Base-by-base conservation (phyloP, 2,329 filamentous ascomycete genomes). In the Phialophora expanda region DNA sequence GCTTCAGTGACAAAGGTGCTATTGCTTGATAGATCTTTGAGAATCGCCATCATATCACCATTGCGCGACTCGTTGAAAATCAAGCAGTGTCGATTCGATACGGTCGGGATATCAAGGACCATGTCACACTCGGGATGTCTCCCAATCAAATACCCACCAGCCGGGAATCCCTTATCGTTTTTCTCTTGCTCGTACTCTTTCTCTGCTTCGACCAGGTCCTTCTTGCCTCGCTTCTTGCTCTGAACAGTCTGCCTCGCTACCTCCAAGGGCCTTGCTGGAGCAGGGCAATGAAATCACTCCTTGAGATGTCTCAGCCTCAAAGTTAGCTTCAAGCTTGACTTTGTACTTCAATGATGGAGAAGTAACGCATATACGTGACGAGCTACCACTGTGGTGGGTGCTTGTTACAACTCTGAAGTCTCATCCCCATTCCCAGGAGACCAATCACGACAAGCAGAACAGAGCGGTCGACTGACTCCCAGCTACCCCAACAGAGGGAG, bases 1-100 rank as follows among this genome's bases (percentile, higher is more conserved):
- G 89, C 90, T 73, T 97, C 93, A 74, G 98, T 98, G 73, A 99
- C 90, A 75, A 93, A 99, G 0, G 96, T 99, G 58, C 95, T 96
- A 76, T 99, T 99, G 75, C 89, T 95, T 6, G 95, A 99, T 22
- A 98, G 81, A 77, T 99, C 95, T 76, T 99, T 93, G 4, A 99
- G 79, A 12, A 98, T 86, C 8, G 92, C 94, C 50, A 87, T 79
- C 0, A 82, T 75, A 68, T 84, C 82, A 38, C 87, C 85, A 58
- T 81, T 80, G 69, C 82, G 85, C 70, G 85, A 87, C 75, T 89
- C 85, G 57, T 81, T 76, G 71, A 83, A 81, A 61, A 84, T 70
- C 53, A 83, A 70, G 87, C 84, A 70, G 83, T 85, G 77, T 3
- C 93, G 86, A 75, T 98, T 98, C 20, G 93, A 97, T 51, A 97